phyloP scores from a whole-genome alignment of 2,329 filamentous ascomycete species.

The Alternaria arborescens region DNA sequence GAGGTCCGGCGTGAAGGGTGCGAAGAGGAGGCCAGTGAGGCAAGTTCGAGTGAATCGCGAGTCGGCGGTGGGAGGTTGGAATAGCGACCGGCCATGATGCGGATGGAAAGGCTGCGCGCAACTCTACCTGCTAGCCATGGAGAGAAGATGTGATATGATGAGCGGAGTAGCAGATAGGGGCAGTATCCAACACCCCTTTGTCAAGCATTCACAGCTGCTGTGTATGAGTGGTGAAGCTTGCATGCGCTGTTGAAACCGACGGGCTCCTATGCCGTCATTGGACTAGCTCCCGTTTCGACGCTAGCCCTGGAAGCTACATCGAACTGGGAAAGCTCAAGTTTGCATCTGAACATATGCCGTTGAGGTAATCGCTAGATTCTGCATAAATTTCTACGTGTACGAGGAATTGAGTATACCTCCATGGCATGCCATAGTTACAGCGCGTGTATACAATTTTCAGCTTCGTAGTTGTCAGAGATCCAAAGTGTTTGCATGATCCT shows the following conservation, averaged over 20 bases:
- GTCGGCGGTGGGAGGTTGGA: slow-evolving; percentile 53
- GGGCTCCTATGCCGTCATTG: slow-evolving; percentile 28
- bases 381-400: not conserved
- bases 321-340: not conserved
- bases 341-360: not conserved
- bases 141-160: slow-evolving; percentile 9
- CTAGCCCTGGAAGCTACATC: not conserved
- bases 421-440: not conserved
- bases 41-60: slow-evolving; percentile 95
- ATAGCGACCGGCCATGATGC: slow-evolving; percentile 51
- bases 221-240: slow-evolving; percentile 28
- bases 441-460: not conserved
- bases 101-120: slow-evolving; percentile 27
- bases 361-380: not conserved
- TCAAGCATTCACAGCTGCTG: slow-evolving; percentile 16
- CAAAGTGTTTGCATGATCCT: not conserved
- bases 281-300: slow-evolving; percentile 30
- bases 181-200: slow-evolving; percentile 23
- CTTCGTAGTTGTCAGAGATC: not conserved
- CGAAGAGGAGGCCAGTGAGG: slow-evolving; percentile 88
- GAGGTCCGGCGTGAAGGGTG: slow-evolving; percentile 71
- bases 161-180: slow-evolving; percentile 16
- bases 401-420: not conserved
- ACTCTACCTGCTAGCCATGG: slow-evolving; percentile 37
- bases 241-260: slow-evolving; percentile 27